phyloP scores from a whole-genome alignment of 2,329 filamentous ascomycete species.

The Clonostachys byssicola region DNA sequence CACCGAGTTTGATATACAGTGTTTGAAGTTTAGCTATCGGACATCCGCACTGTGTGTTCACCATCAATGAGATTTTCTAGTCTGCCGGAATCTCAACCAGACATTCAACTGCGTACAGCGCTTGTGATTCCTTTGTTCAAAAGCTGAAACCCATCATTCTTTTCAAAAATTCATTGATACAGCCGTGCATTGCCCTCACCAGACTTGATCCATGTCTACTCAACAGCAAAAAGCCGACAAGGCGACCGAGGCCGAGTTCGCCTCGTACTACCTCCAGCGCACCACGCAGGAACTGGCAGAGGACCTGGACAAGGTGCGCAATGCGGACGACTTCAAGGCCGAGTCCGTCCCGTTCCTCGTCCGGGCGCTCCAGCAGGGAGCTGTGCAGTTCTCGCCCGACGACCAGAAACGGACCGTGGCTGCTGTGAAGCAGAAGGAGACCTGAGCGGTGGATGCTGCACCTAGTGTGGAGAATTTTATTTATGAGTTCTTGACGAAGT shows the following conservation, averaged over 20 bases:
- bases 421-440: neutral
- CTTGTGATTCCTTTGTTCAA: too few species aligned
- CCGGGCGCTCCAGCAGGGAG: constrained; percentile 64
- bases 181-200: too few species aligned
- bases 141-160: too few species aligned
- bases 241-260: constrained; percentile 39
- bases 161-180: too few species aligned
- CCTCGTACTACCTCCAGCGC: constrained; percentile 64
- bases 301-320: constrained; percentile 67
- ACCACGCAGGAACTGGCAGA: constrained; percentile 68
- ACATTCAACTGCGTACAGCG: too few species aligned
- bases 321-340: constrained; percentile 65
- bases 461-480: too few species aligned
- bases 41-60: too few species aligned
- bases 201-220: too few species aligned
- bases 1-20: too few species aligned
- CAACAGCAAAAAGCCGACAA: constrained; percentile 8
- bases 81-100: too few species aligned
- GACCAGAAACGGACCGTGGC: constrained; percentile 25
- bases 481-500: neutral
- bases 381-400: constrained; percentile 47
- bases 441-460: neutral
- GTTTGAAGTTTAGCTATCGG: too few species aligned
- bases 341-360: constrained; percentile 63
- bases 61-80: too few species aligned